Percentiles rank a stretch among this genome's conserved stretches.
These are phyloP conservation scores for Atkinsonella texensis DNA, from an alignment of 2,329 filamentous ascomycete species.

Conservation along the genomic window DNA sequence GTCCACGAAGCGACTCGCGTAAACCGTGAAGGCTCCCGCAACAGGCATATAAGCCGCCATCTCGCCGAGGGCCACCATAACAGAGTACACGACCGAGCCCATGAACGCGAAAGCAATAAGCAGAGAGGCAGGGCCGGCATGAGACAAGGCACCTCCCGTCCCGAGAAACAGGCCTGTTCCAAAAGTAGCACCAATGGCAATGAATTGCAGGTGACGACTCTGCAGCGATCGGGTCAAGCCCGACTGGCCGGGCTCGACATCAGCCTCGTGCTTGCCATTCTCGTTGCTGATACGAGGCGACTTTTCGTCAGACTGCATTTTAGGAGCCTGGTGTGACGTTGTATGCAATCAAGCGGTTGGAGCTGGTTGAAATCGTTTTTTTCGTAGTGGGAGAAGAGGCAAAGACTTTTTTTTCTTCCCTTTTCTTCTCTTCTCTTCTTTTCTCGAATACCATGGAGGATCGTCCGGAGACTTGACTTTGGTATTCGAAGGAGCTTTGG, in stretches of 20 bases:
- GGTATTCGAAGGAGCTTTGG: too few species aligned
- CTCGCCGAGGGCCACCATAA: conserved; percentile 60
- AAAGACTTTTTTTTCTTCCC: neutral
- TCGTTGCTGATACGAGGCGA: conserved; percentile 3
- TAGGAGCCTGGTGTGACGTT: neutral
- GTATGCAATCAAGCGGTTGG: too few species aligned
- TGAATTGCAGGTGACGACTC: conserved; percentile 35
- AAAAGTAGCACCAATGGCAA: conserved; percentile 49
- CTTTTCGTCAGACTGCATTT: conserved; percentile 7
- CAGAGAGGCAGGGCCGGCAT: conserved; percentile 52
- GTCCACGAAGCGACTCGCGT: conserved; percentile 64
- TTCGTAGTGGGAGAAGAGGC: neutral
- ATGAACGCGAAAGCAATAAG: conserved; percentile 59
- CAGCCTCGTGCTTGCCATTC: conserved; percentile 1
- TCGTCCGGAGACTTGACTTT: too few species aligned
- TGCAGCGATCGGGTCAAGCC: conserved; percentile 25
- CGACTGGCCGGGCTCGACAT: conserved; percentile 22
- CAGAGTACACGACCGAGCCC: conserved; percentile 60
- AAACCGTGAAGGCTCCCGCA: conserved; percentile 63
- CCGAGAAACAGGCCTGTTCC: conserved; percentile 65
- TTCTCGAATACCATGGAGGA: too few species aligned
- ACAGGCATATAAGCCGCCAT: conserved; percentile 72
- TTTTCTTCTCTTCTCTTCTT: neutral
- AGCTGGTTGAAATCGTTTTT: too few species aligned
- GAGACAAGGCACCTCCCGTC: conserved; percentile 48